phyloP scores from a whole-genome alignment of 257 asterid genomes.

The Phtheirospermum japonicum region DNA sequence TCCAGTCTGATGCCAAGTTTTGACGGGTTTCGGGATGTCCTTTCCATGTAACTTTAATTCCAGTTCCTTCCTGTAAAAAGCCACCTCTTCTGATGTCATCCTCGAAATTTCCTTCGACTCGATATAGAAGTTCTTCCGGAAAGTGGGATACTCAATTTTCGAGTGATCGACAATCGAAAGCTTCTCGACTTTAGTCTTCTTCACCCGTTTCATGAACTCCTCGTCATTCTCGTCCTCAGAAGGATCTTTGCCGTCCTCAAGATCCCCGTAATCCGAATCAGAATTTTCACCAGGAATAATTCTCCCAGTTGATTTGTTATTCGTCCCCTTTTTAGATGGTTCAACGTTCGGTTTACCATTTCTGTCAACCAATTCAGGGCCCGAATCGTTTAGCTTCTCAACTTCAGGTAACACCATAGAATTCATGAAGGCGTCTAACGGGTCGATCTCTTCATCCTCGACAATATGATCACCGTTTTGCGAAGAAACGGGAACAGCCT shows the following conservation, averaged over 20 bases:
- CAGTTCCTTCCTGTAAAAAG: conserved; percentile 63
- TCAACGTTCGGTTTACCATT: conserved; percentile 36
- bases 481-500: conserved; percentile 19
- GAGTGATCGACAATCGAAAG: conserved; percentile 83
- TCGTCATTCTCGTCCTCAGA: conserved; percentile 85
- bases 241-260: conserved; percentile 54
- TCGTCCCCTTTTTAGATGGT: conserved; percentile 37
- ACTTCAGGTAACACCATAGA: conserved; percentile 88
- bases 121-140: conserved; percentile 77
- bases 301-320: conserved; percentile 55
- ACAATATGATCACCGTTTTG: conserved; percentile 40
- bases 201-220: conserved; percentile 81
- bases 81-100: conserved; percentile 76
- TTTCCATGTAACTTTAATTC: conserved; percentile 87
- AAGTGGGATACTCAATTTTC: conserved; percentile 65
- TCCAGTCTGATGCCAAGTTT: conserved; percentile 90
- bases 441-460: conserved; percentile 74
- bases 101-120: conserved; percentile 75
- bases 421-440: conserved; percentile 88
- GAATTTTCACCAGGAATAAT: conserved; percentile 83
- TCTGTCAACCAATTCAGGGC: conserved; percentile 40
- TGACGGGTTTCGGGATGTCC: conserved; percentile 86
- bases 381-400: conserved; percentile 55
- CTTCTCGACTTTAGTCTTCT: conserved; percentile 88
- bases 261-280: conserved; percentile 63